Base-by-base conservation (phyloP, 1,284 basidiomycete species). In the Fomitiporia mediterranea region DNA sequence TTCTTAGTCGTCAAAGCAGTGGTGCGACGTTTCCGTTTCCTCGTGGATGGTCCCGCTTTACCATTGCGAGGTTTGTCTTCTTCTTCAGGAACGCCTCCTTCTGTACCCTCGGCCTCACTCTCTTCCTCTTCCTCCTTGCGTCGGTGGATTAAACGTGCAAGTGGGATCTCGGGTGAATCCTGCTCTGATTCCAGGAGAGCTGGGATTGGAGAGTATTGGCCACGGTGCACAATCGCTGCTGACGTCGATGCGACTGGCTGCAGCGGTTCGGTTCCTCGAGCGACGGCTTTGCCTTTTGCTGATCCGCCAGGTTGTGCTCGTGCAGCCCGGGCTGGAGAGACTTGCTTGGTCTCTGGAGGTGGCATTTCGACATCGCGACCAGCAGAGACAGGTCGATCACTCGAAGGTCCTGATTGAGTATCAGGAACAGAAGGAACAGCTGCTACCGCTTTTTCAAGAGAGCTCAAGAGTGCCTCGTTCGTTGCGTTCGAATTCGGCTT, bases 11-110 rank as follows among this genome's bases (percentile, higher is more conserved):
- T 56, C 57, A n/a, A 47, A 13, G 61, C 61, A 65, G 68, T 51
- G 46, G 43, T 47, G 64, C 66, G 23, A 64, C 68, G 77, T 63
- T 81, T 84, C 43, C 82, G 76, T 64, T 83, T 85, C 32, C 73
- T 73, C 38, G 63, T 56, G 0, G 59, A 54, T 68, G 17, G 61
- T 62, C n/a, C 23, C 44, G 43, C 37, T 32, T 27, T 38, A 3
- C 39, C 55, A 57, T 17, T 56, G 51, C 53, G 54, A 13, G 42
- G 50, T 37, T 34, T 50, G 34, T 28, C 53, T 4, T 40, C 54
- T 23, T 53, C 43, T 30, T 80, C 77, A 2, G 73, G 76, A 6
- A 69, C 71, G 70, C 43, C 37, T n/a, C 72, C 72, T 28, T 80
- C 77, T 3, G 74, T 76, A 8, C 70, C 71, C 44, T 79, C 78